Evolutionary conservation across 768 basidiomycete species (phyloP), one percentile per base, ranked within the genome.

Genomic region (Suillus americanus): DNA sequence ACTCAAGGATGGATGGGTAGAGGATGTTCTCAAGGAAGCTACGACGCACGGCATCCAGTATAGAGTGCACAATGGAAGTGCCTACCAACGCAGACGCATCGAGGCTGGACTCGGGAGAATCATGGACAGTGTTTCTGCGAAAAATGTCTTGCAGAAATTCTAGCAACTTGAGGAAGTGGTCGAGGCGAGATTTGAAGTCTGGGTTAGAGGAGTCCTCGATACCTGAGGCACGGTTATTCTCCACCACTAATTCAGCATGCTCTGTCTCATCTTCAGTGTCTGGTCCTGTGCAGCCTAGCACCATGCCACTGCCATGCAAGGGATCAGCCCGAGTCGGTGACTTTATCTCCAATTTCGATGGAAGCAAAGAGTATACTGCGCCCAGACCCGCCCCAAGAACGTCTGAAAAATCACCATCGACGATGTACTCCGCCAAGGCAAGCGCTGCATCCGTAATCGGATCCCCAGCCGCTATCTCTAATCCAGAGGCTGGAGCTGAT

Each of bases 401-500:
- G 67, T 98, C 95, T n/a, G 95, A 94, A 74, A 97, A 97, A 76
- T 98, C 97, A n/a, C 95, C 94, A 71, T 97, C 94, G 20, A 97
- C 84, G 60, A 98, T 92, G 73, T 94, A 97, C 73, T 96, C 94
- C 23, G 94, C 94, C 45, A 99, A 80, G 9, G 93, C 91, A 50
- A 96, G 81, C 1, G 91, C 91, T 1, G 94, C 93, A 72, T 95
- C 94, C 37, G 86, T 86, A 48, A 94, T 85, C 3, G 95, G 89
- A 73, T 97, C 94, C 23, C 74, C 67, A 25, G 54, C 30, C 2
- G 30, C 23, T 10, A 68, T 61, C 28, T 71, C 68, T 4, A 63
- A 66, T n/a, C 71, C 70, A 23, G 70, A 56, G 5, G 70, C 69
- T 5, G 78, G 67, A 6, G 71, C 63, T 20, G 74, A 70, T 6